A percentile compares a stretch with the other conserved stretches of the same genome.
Conservation (phyloP, 208 protist species). For the Wallacemonas sp. region DNA sequence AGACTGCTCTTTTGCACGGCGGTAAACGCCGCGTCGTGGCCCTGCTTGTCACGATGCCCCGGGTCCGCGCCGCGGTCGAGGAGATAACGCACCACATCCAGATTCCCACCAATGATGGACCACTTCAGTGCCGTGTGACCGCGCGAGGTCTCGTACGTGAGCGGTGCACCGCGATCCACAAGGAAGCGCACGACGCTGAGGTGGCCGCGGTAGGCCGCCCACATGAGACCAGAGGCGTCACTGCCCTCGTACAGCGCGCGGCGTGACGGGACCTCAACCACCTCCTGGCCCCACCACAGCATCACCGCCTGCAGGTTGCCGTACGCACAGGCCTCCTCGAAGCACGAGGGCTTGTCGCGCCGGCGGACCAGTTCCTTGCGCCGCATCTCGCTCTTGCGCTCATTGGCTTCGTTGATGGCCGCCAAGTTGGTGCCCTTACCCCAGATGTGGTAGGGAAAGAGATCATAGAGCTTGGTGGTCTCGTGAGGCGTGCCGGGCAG, state of each 20-base stretch:
- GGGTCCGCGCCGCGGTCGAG: slow-evolving; percentile 73
- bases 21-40: slow-evolving; percentile 59
- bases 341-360: slow-evolving; percentile 38
- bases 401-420: not conserved
- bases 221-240: slow-evolving; percentile 75
- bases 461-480: slow-evolving; percentile 16
- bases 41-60: slow-evolving; percentile 43
- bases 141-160: slow-evolving; percentile 41
- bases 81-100: slow-evolving; percentile 55
- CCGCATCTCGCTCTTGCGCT: not conserved
- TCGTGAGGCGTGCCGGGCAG: slow-evolving; percentile 49
- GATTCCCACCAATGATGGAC: slow-evolving; percentile 43
- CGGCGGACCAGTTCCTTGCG: slow-evolving; percentile 30
- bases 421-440: slow-evolving; percentile 18
- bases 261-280: slow-evolving; percentile 31
- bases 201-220: slow-evolving; percentile 59
- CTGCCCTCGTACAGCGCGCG: slow-evolving; percentile 45
- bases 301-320: slow-evolving; percentile 59
- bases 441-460: slow-evolving; percentile 43
- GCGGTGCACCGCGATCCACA: slow-evolving; percentile 52
- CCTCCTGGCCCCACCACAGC: slow-evolving; percentile 57
- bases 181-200: slow-evolving; percentile 67
- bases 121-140: slow-evolving; percentile 74
- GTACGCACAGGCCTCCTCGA: slow-evolving; percentile 69
- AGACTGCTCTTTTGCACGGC: slow-evolving; percentile 60